These are phyloP conservation scores for Saccharomyces paradoxus DNA, from an alignment of 805 yeast species.

Conservation along the genomic window DNA sequence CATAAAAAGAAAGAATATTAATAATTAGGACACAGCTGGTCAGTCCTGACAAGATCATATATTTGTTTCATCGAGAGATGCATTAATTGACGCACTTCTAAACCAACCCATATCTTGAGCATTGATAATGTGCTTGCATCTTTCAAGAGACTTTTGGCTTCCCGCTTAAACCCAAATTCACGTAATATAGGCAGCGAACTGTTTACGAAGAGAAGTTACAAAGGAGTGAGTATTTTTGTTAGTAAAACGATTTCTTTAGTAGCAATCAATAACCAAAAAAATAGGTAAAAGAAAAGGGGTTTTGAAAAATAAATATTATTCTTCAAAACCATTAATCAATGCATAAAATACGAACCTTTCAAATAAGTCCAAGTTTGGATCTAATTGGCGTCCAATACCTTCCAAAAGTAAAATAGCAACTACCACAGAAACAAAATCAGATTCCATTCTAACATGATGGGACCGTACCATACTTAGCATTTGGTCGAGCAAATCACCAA, in stretches of 20 bases:
- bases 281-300: background rate
- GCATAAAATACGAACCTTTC: conserved; percentile 77
- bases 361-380: conserved; percentile 87
- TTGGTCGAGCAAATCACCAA: conserved; percentile 82
- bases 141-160: conserved; percentile 49
- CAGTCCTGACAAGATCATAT: conserved; percentile 50
- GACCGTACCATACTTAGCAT: conserved; percentile 84
- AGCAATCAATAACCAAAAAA: background rate
- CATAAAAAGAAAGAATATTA: conserved; percentile 14
- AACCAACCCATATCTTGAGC: conserved; percentile 84
- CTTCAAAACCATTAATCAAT: conserved; percentile 27
- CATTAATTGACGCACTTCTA: conserved; percentile 82
- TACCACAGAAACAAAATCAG: conserved; percentile 92
- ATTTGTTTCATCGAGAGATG: conserved; percentile 73
- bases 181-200: conserved; percentile 81
- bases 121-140: conserved; percentile 61
- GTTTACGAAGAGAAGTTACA: conserved; percentile 3
- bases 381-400: conserved; percentile 91
- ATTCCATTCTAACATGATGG: conserved; percentile 97
- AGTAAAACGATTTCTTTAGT: conserved; percentile 4
- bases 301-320: background rate
- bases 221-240: conserved; percentile 2
- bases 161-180: conserved; percentile 62
- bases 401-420: conserved; percentile 85
- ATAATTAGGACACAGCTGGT: conserved; percentile 58